phyloP scores from a whole-genome alignment of 2,329 filamentous ascomycete species.

The Claviceps maximensis region DNA sequence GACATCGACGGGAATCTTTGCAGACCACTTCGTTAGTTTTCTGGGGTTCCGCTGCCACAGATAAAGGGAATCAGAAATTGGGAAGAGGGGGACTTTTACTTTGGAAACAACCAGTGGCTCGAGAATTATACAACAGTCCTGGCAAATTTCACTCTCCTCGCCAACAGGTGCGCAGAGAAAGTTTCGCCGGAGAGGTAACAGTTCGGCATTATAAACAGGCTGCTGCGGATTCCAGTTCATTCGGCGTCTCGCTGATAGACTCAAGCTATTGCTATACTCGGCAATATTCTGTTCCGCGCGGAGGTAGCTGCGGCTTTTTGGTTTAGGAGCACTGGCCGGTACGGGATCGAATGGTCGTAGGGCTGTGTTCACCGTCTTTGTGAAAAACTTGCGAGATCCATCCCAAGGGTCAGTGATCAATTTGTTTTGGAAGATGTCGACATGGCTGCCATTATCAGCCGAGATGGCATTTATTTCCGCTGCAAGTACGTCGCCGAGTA shows the following conservation, averaged over 20 bases:
- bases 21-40: background rate
- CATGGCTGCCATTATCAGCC: background rate
- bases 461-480: constrained; percentile 11
- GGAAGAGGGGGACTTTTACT: constrained; percentile 31
- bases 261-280: constrained; percentile 72
- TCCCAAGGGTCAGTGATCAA: constrained; percentile 45
- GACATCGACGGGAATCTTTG: constrained; percentile 52
- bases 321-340: constrained; percentile 39
- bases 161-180: constrained; percentile 56
- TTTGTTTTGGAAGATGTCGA: constrained; percentile 30
- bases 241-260: constrained; percentile 40
- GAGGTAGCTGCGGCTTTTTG: constrained; percentile 30
- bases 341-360: constrained; percentile 53
- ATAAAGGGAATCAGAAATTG: too few species aligned
- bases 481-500: constrained; percentile 28
- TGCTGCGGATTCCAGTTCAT: constrained; percentile 51
- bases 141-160: constrained; percentile 32
- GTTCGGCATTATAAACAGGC: constrained; percentile 65
- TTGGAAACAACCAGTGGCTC: constrained; percentile 65
- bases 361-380: constrained; percentile 37
- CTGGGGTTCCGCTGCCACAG: too few species aligned
- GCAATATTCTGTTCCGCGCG: constrained; percentile 49
- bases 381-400: constrained; percentile 50
- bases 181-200: constrained; percentile 68
- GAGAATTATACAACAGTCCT: constrained; percentile 54